These are phyloP conservation scores for Leishmania braziliensis DNA, from an alignment of 208 protist genomes.

Conservation along the genomic window DNA sequence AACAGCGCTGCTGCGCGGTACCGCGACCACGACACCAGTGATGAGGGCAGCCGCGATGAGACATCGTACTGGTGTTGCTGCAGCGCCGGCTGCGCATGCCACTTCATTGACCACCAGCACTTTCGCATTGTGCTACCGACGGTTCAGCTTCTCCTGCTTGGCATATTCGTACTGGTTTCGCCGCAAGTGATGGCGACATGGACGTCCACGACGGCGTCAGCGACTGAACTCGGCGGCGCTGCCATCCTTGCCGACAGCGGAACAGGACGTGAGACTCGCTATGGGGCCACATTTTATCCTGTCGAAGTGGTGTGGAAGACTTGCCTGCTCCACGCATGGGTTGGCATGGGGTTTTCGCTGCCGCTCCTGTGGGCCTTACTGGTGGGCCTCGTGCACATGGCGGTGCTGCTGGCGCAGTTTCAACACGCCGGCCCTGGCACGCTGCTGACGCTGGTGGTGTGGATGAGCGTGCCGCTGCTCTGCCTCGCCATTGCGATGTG, in stretches of 20 bases:
- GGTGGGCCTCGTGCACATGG: conserved; percentile 70
- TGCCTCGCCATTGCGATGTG: conserved; percentile 29
- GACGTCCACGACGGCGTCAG: conserved; percentile 11
- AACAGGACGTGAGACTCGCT: conserved; percentile 4
- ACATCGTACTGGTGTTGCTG: background rate
- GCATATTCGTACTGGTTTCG: conserved; percentile 65
- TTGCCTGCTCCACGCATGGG: conserved; percentile 68
- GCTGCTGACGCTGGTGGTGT: conserved; percentile 57
- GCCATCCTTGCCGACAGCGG: conserved; percentile 18
- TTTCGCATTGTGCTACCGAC: conserved; percentile 36
- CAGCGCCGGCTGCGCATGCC: background rate
- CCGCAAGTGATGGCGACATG: conserved; percentile 66
- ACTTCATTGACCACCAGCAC: conserved; percentile 18
- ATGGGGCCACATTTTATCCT: conserved; percentile 47
- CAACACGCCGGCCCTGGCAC: conserved; percentile 34
- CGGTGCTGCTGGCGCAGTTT: conserved; percentile 54
- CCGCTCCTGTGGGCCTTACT: conserved; percentile 43
- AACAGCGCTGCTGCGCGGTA: background rate
- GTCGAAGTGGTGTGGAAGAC: conserved; percentile 66
- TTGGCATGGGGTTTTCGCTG: conserved; percentile 56
- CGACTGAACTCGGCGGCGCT: background rate
- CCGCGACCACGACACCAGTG: conserved; percentile 8
- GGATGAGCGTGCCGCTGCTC: conserved; percentile 56
- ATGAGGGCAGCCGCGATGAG: background rate
- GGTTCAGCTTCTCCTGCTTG: conserved; percentile 67